These are phyloP conservation scores for Pythium phragmiticola DNA, from an alignment of 352 stramenopile species.

Conservation along the genomic window DNA sequence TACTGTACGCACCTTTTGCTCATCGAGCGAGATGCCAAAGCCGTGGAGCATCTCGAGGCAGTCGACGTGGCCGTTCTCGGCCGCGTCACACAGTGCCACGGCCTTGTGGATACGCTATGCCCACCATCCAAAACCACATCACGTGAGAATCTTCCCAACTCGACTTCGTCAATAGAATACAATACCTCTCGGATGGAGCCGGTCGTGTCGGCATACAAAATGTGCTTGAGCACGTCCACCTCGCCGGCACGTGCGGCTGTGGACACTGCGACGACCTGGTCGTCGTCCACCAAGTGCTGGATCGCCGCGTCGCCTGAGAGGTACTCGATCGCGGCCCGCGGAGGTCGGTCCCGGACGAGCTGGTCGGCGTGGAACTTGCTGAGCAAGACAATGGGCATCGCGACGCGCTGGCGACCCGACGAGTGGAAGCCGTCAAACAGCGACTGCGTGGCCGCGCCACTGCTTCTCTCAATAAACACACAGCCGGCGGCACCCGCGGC, in stretches of 20 bases:
- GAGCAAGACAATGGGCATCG: slow-evolving; percentile 77
- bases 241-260: slow-evolving; percentile 72
- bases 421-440: slow-evolving; percentile 89
- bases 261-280: slow-evolving; percentile 71
- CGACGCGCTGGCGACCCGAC: slow-evolving; percentile 67
- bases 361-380: slow-evolving; percentile 79
- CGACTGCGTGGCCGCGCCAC: slow-evolving; percentile 58
- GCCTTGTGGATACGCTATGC: slow-evolving; percentile 72
- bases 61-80: slow-evolving; percentile 80
- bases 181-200: slow-evolving; percentile 58
- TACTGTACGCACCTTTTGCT: slow-evolving; percentile 59
- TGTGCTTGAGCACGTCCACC: slow-evolving; percentile 67
- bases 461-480: slow-evolving; percentile 73
- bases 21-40: slow-evolving; percentile 77
- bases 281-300: slow-evolving; percentile 61
- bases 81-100: slow-evolving; percentile 76
- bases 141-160: slow-evolving; percentile 8
- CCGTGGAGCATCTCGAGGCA: slow-evolving; percentile 80
- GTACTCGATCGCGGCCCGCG: slow-evolving; percentile 64
- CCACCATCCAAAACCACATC: slow-evolving; percentile 8
- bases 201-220: slow-evolving; percentile 66
- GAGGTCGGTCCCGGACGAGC: slow-evolving; percentile 51
- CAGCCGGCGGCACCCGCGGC: slow-evolving; percentile 61
- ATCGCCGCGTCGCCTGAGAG: slow-evolving; percentile 70
- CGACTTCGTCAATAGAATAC: background rate